A percentile compares a stretch with the other conserved stretches of the same genome.
Conservation (phyloP, 2,329 filamentous ascomycete genomes). For the Alternaria sp. region DNA sequence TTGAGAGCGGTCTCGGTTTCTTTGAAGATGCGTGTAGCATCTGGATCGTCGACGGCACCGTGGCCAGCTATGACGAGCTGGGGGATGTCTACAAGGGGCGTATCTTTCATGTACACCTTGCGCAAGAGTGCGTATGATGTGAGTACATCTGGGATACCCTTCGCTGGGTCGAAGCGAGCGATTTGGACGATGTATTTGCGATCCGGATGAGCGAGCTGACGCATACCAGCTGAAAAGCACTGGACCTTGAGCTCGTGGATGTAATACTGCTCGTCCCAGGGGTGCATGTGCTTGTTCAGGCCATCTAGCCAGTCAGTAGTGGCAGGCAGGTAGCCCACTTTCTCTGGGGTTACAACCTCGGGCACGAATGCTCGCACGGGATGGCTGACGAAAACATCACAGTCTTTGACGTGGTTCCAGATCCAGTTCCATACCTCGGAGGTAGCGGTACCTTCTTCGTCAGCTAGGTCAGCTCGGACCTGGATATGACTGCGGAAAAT, state of each 20-base stretch:
- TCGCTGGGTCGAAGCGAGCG: slow-evolving; percentile 82
- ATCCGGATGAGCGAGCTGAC: slow-evolving; percentile 64
- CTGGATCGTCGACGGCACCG: slow-evolving; percentile 80
- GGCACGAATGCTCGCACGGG: slow-evolving; percentile 80
- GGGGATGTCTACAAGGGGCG: slow-evolving; percentile 60
- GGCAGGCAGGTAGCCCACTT: slow-evolving; percentile 77
- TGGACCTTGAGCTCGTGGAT: slow-evolving; percentile 73
- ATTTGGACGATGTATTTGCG: slow-evolving; percentile 80
- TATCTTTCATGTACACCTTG: slow-evolving; percentile 62
- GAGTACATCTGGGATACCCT: slow-evolving; percentile 80
- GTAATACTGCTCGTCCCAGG: slow-evolving; percentile 76
- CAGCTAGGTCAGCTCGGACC: slow-evolving; percentile 75
- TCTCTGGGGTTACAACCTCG: slow-evolving; percentile 67
- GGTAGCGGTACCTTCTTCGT: slow-evolving; percentile 68
- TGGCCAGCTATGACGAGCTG: slow-evolving; percentile 82
- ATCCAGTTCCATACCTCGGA: slow-evolving; percentile 77
- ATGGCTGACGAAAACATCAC: slow-evolving; percentile 83
- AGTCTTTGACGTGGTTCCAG: slow-evolving; percentile 72
- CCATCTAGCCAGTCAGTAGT: slow-evolving; percentile 87
- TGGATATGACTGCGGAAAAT: slow-evolving; percentile 86
- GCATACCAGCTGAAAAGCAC: slow-evolving; percentile 66
- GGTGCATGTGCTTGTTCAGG: slow-evolving; percentile 75
- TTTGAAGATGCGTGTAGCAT: slow-evolving; percentile 75
- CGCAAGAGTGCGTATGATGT: slow-evolving; percentile 77
- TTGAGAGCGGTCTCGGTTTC: slow-evolving; percentile 73